A percentile compares a stretch with the other conserved stretches of the same genome.
Evolutionary conservation across 2,329 filamentous ascomycete species (phyloP).

Genomic region (Dothistroma septosporum): DNA sequence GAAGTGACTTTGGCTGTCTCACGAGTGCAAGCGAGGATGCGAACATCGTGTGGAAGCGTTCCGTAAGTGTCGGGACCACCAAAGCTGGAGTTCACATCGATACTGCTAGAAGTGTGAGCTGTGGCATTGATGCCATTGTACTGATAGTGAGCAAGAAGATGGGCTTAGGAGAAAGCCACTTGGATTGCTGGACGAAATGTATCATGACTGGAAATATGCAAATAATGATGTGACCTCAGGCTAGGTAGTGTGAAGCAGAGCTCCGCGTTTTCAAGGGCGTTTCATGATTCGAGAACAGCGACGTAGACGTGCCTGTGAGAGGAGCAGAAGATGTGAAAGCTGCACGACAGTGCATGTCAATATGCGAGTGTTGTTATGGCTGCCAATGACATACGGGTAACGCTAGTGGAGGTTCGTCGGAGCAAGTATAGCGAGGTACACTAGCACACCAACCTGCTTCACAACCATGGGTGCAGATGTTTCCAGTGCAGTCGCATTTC

Average conservation of each 20-base stretch:
- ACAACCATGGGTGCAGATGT: not conserved
- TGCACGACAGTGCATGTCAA: not conserved
- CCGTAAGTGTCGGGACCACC: slow-evolving; percentile 10
- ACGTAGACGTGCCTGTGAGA: too few species aligned
- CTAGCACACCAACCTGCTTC: not conserved
- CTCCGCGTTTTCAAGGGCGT: too few species aligned
- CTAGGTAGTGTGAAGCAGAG: slow-evolving; percentile 4
- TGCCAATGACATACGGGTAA: not conserved
- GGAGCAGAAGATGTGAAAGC: too few species aligned
- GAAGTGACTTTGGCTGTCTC: too few species aligned
- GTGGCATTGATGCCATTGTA: slow-evolving; percentile 17
- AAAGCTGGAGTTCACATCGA: slow-evolving; percentile 9
- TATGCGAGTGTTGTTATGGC: not conserved
- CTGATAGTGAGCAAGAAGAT: slow-evolving; percentile 11
- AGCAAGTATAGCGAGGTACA: not conserved
- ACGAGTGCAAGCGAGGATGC: not conserved
- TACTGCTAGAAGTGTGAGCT: slow-evolving; percentile 15
- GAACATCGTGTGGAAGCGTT: slow-evolving; percentile 12
- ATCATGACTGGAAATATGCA: slow-evolving; percentile 17
- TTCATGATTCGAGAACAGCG: too few species aligned
- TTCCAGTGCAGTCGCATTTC: not conserved
- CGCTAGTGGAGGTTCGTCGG: not conserved
- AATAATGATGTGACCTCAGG: slow-evolving; percentile 8
- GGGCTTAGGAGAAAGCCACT: slow-evolving; percentile 17
- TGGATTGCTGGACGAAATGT: slow-evolving; percentile 16